Evolutionary conservation across 345 rosid genomes (phyloP).

Genomic region (Toxicodendron radicans): DNA sequence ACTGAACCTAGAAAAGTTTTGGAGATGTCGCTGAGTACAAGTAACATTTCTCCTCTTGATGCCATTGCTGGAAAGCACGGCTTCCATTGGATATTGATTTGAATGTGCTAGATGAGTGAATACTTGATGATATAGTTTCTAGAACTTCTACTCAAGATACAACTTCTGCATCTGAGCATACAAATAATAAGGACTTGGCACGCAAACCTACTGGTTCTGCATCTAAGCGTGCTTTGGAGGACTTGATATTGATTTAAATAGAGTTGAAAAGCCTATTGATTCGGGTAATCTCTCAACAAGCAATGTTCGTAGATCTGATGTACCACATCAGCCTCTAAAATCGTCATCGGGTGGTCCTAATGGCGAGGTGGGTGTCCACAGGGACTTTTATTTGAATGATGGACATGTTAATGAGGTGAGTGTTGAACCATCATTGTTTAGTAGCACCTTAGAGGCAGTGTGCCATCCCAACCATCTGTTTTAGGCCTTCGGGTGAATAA

Average conservation of each 20-base stretch:
- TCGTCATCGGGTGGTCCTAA: conserved; percentile 34
- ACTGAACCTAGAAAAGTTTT: conserved; percentile 71
- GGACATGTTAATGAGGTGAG: conserved; percentile 63
- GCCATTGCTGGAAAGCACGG: conserved; percentile 39
- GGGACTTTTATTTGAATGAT: conserved; percentile 85
- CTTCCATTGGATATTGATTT: conserved; percentile 68
- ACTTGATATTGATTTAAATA: conserved; percentile 81
- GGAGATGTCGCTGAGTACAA: conserved; percentile 40
- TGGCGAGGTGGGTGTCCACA: conserved; percentile 36
- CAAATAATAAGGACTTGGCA: conserved; percentile 27
- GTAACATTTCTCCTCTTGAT: conserved; percentile 30
- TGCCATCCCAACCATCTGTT: conserved; percentile 49
- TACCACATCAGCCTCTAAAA: conserved; percentile 31
- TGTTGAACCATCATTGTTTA: conserved; percentile 46
- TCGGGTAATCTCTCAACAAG: conserved; percentile 32
- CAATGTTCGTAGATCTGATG: conserved; percentile 41
- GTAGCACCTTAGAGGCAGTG: conserved; percentile 40
- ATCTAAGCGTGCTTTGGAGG: conserved; percentile 53
- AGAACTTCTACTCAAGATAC: conserved; percentile 36
- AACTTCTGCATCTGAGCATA: conserved; percentile 26
- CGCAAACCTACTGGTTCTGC: conserved; percentile 21
- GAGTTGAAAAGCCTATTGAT: conserved; percentile 59
- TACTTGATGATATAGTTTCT: conserved; percentile 58
- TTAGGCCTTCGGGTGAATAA: conserved; percentile 47
- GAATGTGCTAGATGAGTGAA: conserved; percentile 78